Conservation (phyloP, 805 yeast genomes). For the Metschnikowia amazonensis region DNA sequence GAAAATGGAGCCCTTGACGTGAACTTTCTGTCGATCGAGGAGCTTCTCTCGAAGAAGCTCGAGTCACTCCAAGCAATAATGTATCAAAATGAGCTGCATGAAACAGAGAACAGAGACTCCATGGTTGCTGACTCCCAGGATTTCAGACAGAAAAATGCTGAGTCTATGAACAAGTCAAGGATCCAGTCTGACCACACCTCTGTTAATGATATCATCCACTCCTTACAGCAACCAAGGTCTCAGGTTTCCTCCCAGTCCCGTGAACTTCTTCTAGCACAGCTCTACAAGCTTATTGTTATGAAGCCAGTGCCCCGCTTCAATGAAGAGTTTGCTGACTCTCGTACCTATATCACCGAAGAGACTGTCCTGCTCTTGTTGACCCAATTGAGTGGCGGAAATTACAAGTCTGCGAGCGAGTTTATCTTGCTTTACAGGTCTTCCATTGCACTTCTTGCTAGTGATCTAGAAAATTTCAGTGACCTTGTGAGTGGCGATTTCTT, state of each 20-base stretch:
- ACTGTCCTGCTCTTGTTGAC: conserved; percentile 32
- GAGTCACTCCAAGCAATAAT: conserved; percentile 27
- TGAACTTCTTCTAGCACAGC: conserved; percentile 48
- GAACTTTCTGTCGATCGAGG: conserved; percentile 34
- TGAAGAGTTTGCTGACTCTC: conserved; percentile 31
- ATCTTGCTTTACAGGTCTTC: conserved; percentile 38
- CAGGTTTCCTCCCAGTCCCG: conserved; percentile 46
- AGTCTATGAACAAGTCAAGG: conserved; percentile 30
- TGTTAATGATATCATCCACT: conserved; percentile 43
- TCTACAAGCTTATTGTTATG: conserved; percentile 44
- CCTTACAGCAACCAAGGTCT: conserved; percentile 40
- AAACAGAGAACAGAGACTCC: conserved; percentile 18
- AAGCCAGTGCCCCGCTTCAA: conserved; percentile 36
- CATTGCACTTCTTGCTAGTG: conserved; percentile 43
- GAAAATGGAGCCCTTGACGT: conserved; percentile 35
- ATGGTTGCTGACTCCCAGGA: conserved; percentile 21
- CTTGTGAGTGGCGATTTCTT: conserved; percentile 32
- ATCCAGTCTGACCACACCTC: conserved; percentile 36
- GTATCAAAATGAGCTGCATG: conserved; percentile 16
- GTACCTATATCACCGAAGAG: conserved; percentile 35
- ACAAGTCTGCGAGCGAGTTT: conserved; percentile 39
- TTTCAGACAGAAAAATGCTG: conserved; percentile 27
- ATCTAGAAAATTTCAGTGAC: conserved; percentile 48
- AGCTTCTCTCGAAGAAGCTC: conserved; percentile 29
- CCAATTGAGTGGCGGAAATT: conserved; percentile 30